phyloP scores from a whole-genome alignment of 371 early-diverging fungal genomes.

The Entomophthora muscae region DNA sequence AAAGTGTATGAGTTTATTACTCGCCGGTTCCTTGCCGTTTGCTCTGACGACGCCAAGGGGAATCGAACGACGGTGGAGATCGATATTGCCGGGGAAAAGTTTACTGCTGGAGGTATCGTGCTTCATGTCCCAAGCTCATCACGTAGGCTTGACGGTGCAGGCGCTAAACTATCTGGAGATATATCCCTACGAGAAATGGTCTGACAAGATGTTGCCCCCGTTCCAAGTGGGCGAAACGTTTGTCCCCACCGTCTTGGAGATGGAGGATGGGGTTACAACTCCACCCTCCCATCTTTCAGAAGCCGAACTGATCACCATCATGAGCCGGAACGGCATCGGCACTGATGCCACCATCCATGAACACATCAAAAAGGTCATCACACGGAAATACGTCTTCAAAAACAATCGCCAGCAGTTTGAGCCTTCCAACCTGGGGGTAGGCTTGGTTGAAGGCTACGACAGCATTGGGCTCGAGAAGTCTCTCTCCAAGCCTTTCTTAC shows the following conservation, averaged over 20 bases:
- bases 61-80: constrained; percentile 60
- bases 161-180: constrained; percentile 91
- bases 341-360: constrained; percentile 99
- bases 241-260: constrained; percentile 37
- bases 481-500: constrained; percentile 66
- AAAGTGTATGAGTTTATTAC: constrained; percentile 84
- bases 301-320: constrained; percentile 82
- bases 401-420: constrained; percentile 29
- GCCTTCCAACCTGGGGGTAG: constrained; percentile 85
- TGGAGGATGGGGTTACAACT: constrained; percentile 54
- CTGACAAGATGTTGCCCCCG: constrained; percentile 41
- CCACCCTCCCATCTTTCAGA: constrained; percentile 80
- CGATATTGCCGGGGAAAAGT: constrained; percentile 46
- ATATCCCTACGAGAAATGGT: constrained; percentile 92
- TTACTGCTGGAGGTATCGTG: constrained; percentile 36
- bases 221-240: constrained; percentile 58
- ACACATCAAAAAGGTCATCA: constrained; percentile 92
- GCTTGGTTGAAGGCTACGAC: constrained; percentile 85
- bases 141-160: constrained; percentile 47
- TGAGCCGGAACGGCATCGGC: constrained; percentile 97
- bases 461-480: constrained; percentile 64
- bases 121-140: background rate
- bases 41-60: constrained; percentile 90
- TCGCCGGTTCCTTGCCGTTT: constrained; percentile 86
- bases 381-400: constrained; percentile 78